Evolutionary conservation across 345 rosid species (phyloP), one percentile per base, ranked within the genome.

Genomic region (Aurinia saxatilis): DNA sequence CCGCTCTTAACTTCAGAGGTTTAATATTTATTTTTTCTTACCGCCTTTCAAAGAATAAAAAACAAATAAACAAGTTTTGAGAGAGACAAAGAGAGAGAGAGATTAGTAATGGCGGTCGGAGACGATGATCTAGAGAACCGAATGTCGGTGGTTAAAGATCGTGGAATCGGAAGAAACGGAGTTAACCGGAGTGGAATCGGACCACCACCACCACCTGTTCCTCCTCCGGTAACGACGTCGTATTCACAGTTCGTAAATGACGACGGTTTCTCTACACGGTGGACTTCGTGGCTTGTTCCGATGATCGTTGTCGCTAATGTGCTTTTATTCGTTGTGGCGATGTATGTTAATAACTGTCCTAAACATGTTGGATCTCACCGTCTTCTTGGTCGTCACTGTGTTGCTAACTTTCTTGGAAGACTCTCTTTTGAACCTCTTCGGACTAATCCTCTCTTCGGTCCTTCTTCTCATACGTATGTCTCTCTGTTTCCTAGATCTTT

Each of bases 241-340:
- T 75, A 81, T 4, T 17, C 78, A 9, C 64, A 72, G n/a, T 11
- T 64, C 63, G 60, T 68, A n/a, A n/a, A n/a, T 6, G 95, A 80
- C 8, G 80, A 79, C 2, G 59, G 44, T 4, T 87, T 77, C 25
- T 36, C 74, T 19, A 39, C 77, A 12, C 81, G 71, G 59, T 85
- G 95, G 97, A 87, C 95, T 7, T 87, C 95, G 13, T 89, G 96
- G 97, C 73, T 92, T 49, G 83, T 89, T 33, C 98, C 98, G 7
- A 63, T 85, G 85, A 63, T 89, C 59, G 83, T 85, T 17, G 82
- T 79, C 17, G 88, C 90, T 2, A 87, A 85, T 57, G 60, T 89
- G 42, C 72, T 55, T 19, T 73, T 83, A 10, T 92, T 89, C 65
- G 38, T 87, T 14, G 80, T 79, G 9, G 79, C 66, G 48, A 87